Evolutionary conservation across 371 early-diverging fungal genomes (phyloP).

Genomic region (Dichotomocladium elegans): DNA sequence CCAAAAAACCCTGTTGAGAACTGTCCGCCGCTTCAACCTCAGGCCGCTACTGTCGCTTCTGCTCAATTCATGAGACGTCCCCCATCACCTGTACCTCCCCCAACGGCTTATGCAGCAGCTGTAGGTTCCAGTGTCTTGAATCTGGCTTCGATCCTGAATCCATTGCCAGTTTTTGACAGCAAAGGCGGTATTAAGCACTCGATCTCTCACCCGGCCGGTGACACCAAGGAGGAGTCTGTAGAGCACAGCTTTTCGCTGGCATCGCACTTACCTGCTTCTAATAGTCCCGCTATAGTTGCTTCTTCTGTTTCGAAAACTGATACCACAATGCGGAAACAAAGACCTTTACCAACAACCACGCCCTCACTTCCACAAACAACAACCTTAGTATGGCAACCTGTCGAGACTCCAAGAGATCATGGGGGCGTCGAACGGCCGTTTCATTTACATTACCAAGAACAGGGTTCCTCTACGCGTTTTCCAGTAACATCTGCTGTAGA

Average conservation of each 20-base stretch:
- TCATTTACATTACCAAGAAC: not conserved
- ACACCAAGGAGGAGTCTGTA: not conserved
- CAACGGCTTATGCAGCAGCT: too few species aligned
- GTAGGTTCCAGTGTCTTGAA: not conserved
- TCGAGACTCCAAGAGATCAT: constrained; percentile 6
- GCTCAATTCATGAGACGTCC: too few species aligned
- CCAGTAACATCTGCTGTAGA: not conserved
- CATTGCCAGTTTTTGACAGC: not conserved
- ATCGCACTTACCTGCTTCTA: not conserved
- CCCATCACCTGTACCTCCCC: too few species aligned
- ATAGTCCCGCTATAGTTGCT: too few species aligned
- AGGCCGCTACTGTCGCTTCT: too few species aligned
- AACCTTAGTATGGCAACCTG: constrained; percentile 9
- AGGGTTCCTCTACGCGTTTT: not conserved
- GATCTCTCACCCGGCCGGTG: not conserved
- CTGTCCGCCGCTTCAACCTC: too few species aligned
- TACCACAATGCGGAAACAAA: not conserved
- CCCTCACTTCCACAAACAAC: not conserved
- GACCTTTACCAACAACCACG: not conserved
- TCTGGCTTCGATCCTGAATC: constrained; percentile 6
- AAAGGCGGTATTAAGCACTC: not conserved
- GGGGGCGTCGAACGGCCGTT: not conserved
- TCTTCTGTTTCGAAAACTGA: too few species aligned
- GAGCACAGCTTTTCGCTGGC: not conserved
- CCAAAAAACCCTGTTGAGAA: too few species aligned